A percentile compares a stretch with the other conserved stretches of the same genome.
Evolutionary conservation across 2,329 filamentous ascomycete genomes (phyloP).

Genomic region (Fusarium longipes): DNA sequence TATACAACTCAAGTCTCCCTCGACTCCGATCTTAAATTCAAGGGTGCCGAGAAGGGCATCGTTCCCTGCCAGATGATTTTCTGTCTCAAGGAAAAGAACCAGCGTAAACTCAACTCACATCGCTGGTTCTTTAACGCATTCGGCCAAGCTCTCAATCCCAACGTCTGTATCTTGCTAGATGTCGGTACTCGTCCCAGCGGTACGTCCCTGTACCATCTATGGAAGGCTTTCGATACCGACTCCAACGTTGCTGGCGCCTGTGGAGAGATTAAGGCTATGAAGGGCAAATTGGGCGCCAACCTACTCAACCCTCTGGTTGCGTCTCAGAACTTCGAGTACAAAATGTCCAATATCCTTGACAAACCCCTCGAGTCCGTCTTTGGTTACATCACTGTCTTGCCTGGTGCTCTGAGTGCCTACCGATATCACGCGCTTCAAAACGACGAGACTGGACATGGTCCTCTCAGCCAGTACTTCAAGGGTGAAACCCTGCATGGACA

Average conservation of each 20-base stretch:
- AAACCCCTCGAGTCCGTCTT: conserved; percentile 98
- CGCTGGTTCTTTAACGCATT: conserved; percentile 99
- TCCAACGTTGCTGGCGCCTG: conserved; percentile 97
- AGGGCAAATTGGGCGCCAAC: conserved; percentile 84
- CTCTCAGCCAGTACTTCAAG: conserved; percentile 98
- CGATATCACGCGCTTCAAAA: conserved; percentile 96
- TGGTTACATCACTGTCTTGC: conserved; percentile 96
- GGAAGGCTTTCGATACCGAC: conserved; percentile 98
- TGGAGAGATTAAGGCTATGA: conserved; percentile 97
- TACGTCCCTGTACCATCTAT: conserved; percentile 95
- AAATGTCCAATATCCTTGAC: conserved; percentile 99
- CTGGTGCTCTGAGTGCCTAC: conserved; percentile 94
- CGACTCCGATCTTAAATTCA: conserved; percentile 96
- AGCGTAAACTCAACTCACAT: conserved; percentile 97
- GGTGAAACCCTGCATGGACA: conserved; percentile 96
- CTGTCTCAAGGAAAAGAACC: conserved; percentile 97
- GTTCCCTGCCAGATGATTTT: conserved; percentile 99
- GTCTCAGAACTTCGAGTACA: conserved; percentile 99
- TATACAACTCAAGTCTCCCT: conserved; percentile 98
- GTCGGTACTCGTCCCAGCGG: conserved; percentile 92
- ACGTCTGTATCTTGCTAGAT: conserved; percentile 95
- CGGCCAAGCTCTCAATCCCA: conserved; percentile 89
- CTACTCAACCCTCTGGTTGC: conserved; percentile 94
- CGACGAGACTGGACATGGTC: conserved; percentile 93
- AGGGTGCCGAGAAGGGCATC: conserved; percentile 98